Evolutionary conservation across 2,329 filamentous ascomycete species (phyloP).

Genomic region (Ophiostoma triangulosporum): DNA sequence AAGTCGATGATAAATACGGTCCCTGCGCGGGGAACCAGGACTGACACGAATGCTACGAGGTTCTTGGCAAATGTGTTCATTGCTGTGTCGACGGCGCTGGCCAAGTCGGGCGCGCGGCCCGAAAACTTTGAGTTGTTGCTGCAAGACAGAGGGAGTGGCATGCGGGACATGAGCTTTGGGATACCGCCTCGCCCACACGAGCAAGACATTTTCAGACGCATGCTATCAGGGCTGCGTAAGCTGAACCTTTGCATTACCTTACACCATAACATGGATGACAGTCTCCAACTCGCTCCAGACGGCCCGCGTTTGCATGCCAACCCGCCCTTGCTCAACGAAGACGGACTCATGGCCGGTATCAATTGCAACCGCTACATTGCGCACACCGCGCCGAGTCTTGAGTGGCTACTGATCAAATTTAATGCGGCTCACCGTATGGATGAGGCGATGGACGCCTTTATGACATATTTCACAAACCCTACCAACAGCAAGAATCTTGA

Average conservation of each 20-base stretch:
- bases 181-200: not conserved
- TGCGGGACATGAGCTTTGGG: not conserved
- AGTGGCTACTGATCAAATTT: constrained; percentile 42
- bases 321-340: not conserved
- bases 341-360: not conserved
- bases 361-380: not conserved
- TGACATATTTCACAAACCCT: not conserved
- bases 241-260: constrained; percentile 31
- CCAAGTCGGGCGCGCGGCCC: not conserved
- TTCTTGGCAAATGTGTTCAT: not conserved
- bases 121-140: not conserved
- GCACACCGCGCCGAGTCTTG: constrained; percentile 25
- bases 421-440: not conserved
- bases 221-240: constrained; percentile 17
- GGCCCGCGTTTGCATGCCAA: too few relatives aligned
- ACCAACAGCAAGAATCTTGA: not conserved
- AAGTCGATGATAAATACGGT: constrained; percentile 15
- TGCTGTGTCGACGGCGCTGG: not conserved
- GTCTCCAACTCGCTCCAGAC: too few relatives aligned
- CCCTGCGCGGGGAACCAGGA: too few relatives aligned
- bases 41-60: constrained; percentile 15
- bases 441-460: not conserved
- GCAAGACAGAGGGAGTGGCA: not conserved
- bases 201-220: not conserved
- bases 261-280: too few relatives aligned